These are phyloP conservation scores for Lipomyces yamadae DNA, from an alignment of 805 yeast species.

Conservation along the genomic window DNA sequence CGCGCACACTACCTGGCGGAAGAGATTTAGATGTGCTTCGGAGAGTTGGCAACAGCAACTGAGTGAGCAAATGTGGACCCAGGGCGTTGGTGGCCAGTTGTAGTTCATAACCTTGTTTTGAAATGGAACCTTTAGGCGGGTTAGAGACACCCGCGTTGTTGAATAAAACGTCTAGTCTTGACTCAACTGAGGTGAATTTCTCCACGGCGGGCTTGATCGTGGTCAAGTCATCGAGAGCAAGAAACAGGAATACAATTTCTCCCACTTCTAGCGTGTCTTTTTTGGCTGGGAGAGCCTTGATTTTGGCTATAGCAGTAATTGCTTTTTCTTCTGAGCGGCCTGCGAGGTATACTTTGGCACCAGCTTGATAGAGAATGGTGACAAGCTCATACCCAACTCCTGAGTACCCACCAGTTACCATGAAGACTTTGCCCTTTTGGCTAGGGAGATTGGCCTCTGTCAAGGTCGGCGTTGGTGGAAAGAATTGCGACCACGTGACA, in stretches of 20 bases:
- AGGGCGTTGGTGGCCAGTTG: constrained; percentile 55
- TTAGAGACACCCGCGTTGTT: constrained; percentile 54
- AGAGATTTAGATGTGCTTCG: constrained; percentile 44
- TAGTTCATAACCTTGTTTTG: constrained; percentile 52
- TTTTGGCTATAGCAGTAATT: constrained; percentile 18
- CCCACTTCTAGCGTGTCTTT: constrained; percentile 10
- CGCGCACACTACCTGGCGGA: constrained; percentile 43
- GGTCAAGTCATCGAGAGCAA: constrained; percentile 38
- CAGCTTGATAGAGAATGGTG: constrained; percentile 20
- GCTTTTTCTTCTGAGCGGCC: constrained; percentile 16
- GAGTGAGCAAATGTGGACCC: constrained; percentile 54
- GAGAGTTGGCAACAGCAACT: constrained; percentile 49
- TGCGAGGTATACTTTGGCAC: constrained; percentile 24
- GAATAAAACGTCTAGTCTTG: constrained; percentile 47
- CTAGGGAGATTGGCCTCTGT: constrained; percentile 24
- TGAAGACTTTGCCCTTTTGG: constrained; percentile 17
- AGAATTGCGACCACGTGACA: constrained; percentile 4
- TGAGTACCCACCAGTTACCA: constrained; percentile 29
- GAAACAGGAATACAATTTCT: constrained; percentile 18
- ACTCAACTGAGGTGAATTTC: constrained; percentile 40
- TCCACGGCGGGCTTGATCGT: constrained; percentile 48
- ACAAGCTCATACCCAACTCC: constrained; percentile 30
- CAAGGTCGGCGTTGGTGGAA: constrained; percentile 22
- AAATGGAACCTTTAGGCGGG: constrained; percentile 34
- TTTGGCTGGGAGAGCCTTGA: constrained; percentile 9